Conservation (phyloP, 2,329 filamentous ascomycete genomes). For the Monosporascus sp. region DNA sequence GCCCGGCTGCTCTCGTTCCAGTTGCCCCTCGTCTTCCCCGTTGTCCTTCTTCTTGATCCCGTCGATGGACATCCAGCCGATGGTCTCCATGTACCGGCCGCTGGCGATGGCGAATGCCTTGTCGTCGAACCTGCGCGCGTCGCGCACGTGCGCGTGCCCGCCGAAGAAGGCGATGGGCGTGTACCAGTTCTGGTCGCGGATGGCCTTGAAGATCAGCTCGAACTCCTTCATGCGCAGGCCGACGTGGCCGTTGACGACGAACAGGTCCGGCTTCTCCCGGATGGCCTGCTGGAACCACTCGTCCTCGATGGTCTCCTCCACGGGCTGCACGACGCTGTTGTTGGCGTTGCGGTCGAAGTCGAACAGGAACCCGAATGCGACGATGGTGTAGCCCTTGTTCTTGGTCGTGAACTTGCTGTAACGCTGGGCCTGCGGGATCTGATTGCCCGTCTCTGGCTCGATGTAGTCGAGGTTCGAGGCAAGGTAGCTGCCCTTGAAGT, state of each 20-base stretch:
- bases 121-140: slow-evolving; percentile 74
- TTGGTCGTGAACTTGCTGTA: slow-evolving; percentile 90
- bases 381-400: slow-evolving; percentile 75
- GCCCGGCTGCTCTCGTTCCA: not conserved
- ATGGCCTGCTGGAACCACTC: slow-evolving; percentile 86
- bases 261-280: slow-evolving; percentile 78
- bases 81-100: slow-evolving; percentile 89
- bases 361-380: slow-evolving; percentile 92
- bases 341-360: slow-evolving; percentile 88
- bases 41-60: slow-evolving; percentile 44
- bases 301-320: slow-evolving; percentile 75
- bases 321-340: slow-evolving; percentile 78
- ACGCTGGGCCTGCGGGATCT: slow-evolving; percentile 71
- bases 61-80: slow-evolving; percentile 86
- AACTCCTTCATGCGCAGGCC: slow-evolving; percentile 78
- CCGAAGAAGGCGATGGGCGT: slow-evolving; percentile 89
- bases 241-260: slow-evolving; percentile 82
- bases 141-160: slow-evolving; percentile 84
- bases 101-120: slow-evolving; percentile 77
- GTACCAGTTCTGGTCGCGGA: slow-evolving; percentile 70
- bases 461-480: slow-evolving; percentile 91
- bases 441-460: slow-evolving; percentile 63
- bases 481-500: slow-evolving; percentile 75
- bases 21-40: slow-evolving; percentile 2
- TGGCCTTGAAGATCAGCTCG: slow-evolving; percentile 68